Percentiles rank a stretch among this genome's conserved stretches.
These are phyloP conservation scores for Deinandra increscens DNA, from an alignment of 129 eudicot genomes.

Conservation along the genomic window DNA sequence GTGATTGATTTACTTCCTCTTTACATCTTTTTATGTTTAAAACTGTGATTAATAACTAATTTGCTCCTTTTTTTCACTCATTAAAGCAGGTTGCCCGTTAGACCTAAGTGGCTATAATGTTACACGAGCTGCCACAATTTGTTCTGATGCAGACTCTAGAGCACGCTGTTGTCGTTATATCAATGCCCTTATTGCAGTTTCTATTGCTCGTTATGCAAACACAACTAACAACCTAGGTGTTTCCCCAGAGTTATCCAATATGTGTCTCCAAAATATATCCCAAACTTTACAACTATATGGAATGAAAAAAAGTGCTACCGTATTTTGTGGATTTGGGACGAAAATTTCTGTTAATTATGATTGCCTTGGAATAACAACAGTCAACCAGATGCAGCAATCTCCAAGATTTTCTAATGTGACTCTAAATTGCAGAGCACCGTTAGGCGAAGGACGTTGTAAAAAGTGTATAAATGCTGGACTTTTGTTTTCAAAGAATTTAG, in stretches of 20 bases:
- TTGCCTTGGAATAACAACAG: slow-evolving; percentile 86
- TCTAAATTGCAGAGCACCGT: slow-evolving; percentile 55
- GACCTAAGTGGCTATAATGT: slow-evolving; percentile 64
- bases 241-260: slow-evolving; percentile 46
- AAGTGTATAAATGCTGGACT: slow-evolving; percentile 82
- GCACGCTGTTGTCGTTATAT: slow-evolving; percentile 88
- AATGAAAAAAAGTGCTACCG: slow-evolving; percentile 60
- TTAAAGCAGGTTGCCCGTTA: slow-evolving; percentile 81
- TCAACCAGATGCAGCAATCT: slow-evolving; percentile 76
- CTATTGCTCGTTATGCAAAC: slow-evolving; percentile 85
- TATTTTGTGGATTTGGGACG: slow-evolving; percentile 79
- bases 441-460: slow-evolving; percentile 53
- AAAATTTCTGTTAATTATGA: slow-evolving; percentile 75
- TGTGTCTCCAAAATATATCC: slow-evolving; percentile 62
- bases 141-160: slow-evolving; percentile 61
- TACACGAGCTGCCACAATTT: slow-evolving; percentile 59
- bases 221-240: slow-evolving; percentile 75
- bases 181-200: slow-evolving; percentile 71
- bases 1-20: neutral
- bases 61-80: slow-evolving; percentile 7
- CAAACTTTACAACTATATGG: slow-evolving; percentile 70
- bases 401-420: slow-evolving; percentile 62
- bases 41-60: slow-evolving; percentile 1
- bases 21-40: neutral
- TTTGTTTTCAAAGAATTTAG: slow-evolving; percentile 53